A percentile compares a stretch with the other conserved stretches of the same genome.
Conservation (phyloP, 2,329 filamentous ascomycete species). For the Nannizziopsis barbatae region DNA sequence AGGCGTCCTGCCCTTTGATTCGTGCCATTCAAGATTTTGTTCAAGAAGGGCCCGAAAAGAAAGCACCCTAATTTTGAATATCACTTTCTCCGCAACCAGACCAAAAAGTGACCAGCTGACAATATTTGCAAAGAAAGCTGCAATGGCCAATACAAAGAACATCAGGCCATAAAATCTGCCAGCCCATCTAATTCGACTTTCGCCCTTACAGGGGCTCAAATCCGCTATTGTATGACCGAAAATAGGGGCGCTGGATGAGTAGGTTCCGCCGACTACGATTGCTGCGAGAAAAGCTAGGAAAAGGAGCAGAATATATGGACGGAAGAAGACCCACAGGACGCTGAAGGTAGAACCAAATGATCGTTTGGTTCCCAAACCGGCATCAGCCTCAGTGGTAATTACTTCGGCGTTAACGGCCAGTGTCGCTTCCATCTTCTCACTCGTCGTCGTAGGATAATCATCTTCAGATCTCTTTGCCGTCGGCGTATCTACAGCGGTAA, state of each 20-base stretch:
- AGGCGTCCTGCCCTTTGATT: conserved; percentile 52
- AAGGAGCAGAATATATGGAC: conserved; percentile 37
- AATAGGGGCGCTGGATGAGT: conserved; percentile 47
- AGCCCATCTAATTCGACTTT: conserved; percentile 38
- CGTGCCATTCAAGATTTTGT: conserved; percentile 61
- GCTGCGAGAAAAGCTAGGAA: conserved; percentile 42
- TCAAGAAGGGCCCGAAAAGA: conserved; percentile 55
- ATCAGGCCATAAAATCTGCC: conserved; percentile 48
- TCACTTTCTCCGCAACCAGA: conserved; percentile 50
- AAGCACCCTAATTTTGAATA: conserved; percentile 52
- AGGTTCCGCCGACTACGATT: conserved; percentile 46
- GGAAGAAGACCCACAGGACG: conserved; percentile 26
- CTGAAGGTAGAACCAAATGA: conserved; percentile 15
- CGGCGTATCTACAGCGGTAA: neutral
- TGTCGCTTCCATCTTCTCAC: conserved; percentile 2
- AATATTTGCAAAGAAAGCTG: conserved; percentile 52
- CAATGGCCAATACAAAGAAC: conserved; percentile 50
- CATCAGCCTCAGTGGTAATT: conserved; percentile 11
- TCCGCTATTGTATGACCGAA: conserved; percentile 51
- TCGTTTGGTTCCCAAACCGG: conserved; percentile 18
- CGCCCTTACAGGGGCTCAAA: conserved; percentile 44
- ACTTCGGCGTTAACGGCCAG: conserved; percentile 1
- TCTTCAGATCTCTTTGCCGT: neutral
- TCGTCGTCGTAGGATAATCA: conserved; percentile 19
- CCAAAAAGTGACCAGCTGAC: conserved; percentile 50